Base-by-base conservation (phyloP, 2,329 filamentous ascomycete species). In the Colletotrichum tabaci region DNA sequence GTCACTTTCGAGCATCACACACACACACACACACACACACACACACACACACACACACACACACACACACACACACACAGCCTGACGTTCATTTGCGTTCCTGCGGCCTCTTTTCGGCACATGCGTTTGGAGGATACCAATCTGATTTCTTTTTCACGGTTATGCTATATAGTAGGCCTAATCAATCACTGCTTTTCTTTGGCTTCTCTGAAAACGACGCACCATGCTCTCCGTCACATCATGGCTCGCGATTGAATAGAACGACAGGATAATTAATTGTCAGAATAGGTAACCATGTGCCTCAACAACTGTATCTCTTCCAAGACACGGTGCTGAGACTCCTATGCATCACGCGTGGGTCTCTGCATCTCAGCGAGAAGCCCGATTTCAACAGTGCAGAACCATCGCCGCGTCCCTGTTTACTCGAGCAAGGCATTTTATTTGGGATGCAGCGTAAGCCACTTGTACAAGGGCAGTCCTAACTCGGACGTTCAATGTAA, bases 81-180 rank as follows among this genome's bases (percentile, higher is more conserved):
- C 65, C 58, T 69, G 57, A 60, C 10, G 49, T 44, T 44, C 49
- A 23, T 38, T 56, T 61, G 10, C 16, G 67, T 71, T 56, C 35
- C 18, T 55, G 12, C 44, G 21, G 50, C 46, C 58, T 50, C n/a
- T 42, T n/a, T 38, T 61, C 35, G 38, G 44, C 57, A 38, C 50
- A 57, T 21, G 47, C 46, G 30, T 47, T 67, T 47, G 58, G 65
- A 64, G 69, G 65, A 71, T 71, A 71, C 69, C 69, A 71, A 18
- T 52, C n/a, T 70, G 55, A 42, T 71, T 53, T 38, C 8, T 10
- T 38, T 38, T 38, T 46, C 4, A 49, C 12, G 46, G 46, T 49
- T 40, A 53, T 60, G 62, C 47, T 58, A 56, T 66, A 61, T 55
- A 66, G 61, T 13, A 44, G 35, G 18, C 30, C 16, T 60, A 69